Evolutionary conservation across 2,329 filamentous ascomycete genomes (phyloP), one percentile per base, ranked within the genome.

Genomic region (Diaporthe sp.): DNA sequence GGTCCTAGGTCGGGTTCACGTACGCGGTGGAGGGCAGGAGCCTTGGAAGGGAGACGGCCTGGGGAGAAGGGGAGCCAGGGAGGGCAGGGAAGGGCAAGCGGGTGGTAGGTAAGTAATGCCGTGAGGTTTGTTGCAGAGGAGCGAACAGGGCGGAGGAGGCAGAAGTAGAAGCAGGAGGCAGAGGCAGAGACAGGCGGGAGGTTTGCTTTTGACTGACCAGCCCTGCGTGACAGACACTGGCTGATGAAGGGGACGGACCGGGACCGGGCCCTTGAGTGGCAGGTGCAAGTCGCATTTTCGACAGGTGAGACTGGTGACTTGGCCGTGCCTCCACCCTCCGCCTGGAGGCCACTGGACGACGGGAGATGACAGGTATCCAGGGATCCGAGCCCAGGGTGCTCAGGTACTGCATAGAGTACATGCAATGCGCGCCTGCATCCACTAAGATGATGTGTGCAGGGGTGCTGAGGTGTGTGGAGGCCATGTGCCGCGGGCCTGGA

Each of bases 181-280:
- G 10, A 25, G 13, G 63, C 9, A 39, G 31, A 42, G 58, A 25
- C 20, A 53, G 58, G 58, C 71, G 61, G 71, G 47, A 73, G 31
- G 71, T 65, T 65, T 63, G 71, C 58, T 73, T 73, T 73, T 73
- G 71, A 63, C 47, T 63, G 57, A 61, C 28, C 51, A 31, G 71
- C 47, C 70, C 34, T 58, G 58, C 55, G 44, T 49, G 71, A 72
- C 57, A 61, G 70, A 60, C 63, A 51, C 20, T 68, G 63, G 31
- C 63, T 68, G 63, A 61, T 72, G 55, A 61, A 61, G 58, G 31
- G 68, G 68, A 60, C 53, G 51, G 67, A 34, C 37, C 67, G 53
- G 44, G 67, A 44, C 67, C 12, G 68, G 68, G 63, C 65, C 65
- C 31, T 68, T 53, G 47, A 53, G 31, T 68, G 47, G 63, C 63